A percentile compares a stretch with the other conserved stretches of the same genome.
These are phyloP conservation scores for Blastomyces parvus DNA, from an alignment of 2,329 filamentous ascomycete species.

Conservation along the genomic window DNA sequence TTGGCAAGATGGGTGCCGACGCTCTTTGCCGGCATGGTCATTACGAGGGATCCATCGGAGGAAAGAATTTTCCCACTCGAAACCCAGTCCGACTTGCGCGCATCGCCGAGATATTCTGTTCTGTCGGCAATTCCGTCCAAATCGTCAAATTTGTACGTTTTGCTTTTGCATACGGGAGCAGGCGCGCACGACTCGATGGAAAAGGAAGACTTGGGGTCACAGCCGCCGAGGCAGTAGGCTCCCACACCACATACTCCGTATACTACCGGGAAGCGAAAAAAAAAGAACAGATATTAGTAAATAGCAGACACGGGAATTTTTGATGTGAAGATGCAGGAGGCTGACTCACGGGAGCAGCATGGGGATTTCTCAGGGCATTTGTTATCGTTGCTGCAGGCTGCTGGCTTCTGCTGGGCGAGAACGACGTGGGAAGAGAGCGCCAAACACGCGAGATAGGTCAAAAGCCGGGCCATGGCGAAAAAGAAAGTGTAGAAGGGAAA, in stretches of 20 bases:
- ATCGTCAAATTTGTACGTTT: slow-evolving; percentile 62
- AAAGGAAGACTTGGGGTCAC: slow-evolving; percentile 78
- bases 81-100: slow-evolving; percentile 76
- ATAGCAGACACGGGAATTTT: background rate
- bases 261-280: slow-evolving; percentile 44
- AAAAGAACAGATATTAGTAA: background rate
- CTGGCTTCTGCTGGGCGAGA: slow-evolving; percentile 22
- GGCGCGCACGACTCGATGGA: slow-evolving; percentile 77
- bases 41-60: slow-evolving; percentile 55
- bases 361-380: slow-evolving; percentile 63
- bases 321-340: background rate
- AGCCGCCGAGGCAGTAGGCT: slow-evolving; percentile 91
- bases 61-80: slow-evolving; percentile 64
- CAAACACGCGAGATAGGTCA: slow-evolving; percentile 25
- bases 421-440: slow-evolving; percentile 27
- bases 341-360: slow-evolving; percentile 68
- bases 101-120: slow-evolving; percentile 75
- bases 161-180: slow-evolving; percentile 67
- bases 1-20: slow-evolving; percentile 79
- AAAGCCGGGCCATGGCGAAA: slow-evolving; percentile 29
- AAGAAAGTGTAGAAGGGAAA: slow-evolving; percentile 8
- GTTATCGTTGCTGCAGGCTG: slow-evolving; percentile 37
- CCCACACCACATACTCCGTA: slow-evolving; percentile 90
- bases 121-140: slow-evolving; percentile 63
- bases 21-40: slow-evolving; percentile 82